Evolutionary conservation across 2,329 filamentous ascomycete genomes (phyloP).

Genomic region (Sporothrix brunneoviolacea): DNA sequence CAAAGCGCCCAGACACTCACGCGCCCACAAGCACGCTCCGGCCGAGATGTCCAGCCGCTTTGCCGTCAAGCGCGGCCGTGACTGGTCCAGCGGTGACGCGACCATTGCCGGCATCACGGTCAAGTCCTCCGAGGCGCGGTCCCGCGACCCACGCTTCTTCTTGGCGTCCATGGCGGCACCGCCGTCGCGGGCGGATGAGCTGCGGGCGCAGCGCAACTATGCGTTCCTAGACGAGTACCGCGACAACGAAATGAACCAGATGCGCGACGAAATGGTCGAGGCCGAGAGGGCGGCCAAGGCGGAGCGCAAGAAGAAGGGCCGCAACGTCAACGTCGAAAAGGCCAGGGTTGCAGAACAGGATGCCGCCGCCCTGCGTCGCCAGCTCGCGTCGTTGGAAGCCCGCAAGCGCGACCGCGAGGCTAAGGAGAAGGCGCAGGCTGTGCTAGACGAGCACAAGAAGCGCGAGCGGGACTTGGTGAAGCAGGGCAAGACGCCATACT

Average conservation of each 20-base stretch:
- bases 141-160: constrained; percentile 86
- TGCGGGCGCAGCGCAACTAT: constrained; percentile 65
- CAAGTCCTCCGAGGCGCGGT: constrained; percentile 29
- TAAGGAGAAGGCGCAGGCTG: constrained; percentile 61
- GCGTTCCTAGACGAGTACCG: constrained; percentile 83
- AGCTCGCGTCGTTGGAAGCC: constrained; percentile 72
- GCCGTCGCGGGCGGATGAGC: constrained; percentile 39
- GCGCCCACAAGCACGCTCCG: constrained; percentile 77
- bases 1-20: constrained; percentile 26
- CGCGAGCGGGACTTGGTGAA: constrained; percentile 78
- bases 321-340: constrained; percentile 20
- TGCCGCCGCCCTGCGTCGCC: constrained; percentile 64
- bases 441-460: constrained; percentile 69
- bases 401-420: constrained; percentile 62
- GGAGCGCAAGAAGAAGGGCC: constrained; percentile 30
- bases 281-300: constrained; percentile 38
- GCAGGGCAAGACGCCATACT: constrained; percentile 89
- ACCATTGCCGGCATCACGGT: constrained; percentile 44
- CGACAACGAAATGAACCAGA: constrained; percentile 69
- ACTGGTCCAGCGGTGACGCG: constrained; percentile 25
- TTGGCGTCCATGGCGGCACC: constrained; percentile 44
- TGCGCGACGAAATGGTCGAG: constrained; percentile 60
- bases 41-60: constrained; percentile 74
- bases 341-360: constrained; percentile 26
- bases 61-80: constrained; percentile 73